A percentile compares a stretch with the other conserved stretches of the same genome.
Conservation (phyloP, 129 eudicot species). For the Lactuca sativa region DNA sequence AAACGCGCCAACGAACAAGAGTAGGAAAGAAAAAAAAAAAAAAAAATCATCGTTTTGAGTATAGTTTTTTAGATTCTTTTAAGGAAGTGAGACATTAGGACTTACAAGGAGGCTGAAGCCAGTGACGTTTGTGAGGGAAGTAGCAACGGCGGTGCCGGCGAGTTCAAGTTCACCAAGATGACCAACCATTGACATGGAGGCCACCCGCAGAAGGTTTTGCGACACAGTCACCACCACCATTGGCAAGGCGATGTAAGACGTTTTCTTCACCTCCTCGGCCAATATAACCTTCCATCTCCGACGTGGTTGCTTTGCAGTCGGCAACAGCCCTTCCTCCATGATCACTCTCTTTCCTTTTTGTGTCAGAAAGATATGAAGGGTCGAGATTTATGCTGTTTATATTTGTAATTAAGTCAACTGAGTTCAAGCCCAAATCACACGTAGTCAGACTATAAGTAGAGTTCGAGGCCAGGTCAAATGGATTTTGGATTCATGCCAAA, state of each 20-base stretch:
- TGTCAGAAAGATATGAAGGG: slow-evolving; percentile 15
- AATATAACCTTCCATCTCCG: slow-evolving; percentile 15
- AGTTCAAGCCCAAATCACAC: too few relatives aligned
- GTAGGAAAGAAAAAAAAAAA: not conserved
- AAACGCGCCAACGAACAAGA: too few relatives aligned
- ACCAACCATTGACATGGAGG: slow-evolving; percentile 70
- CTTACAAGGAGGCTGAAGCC: slow-evolving; percentile 67
- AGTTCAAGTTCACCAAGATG: slow-evolving; percentile 58
- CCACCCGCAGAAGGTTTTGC: slow-evolving; percentile 45
- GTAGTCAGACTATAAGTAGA: too few relatives aligned
- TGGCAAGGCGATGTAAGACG: slow-evolving; percentile 54
- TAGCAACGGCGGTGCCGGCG: slow-evolving; percentile 54
- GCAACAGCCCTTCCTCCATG: slow-evolving; percentile 33
- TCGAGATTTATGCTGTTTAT: too few relatives aligned
- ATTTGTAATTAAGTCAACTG: too few relatives aligned
- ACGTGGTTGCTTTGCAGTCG: not conserved
- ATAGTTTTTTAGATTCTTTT: too few relatives aligned
- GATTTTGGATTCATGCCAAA: too few relatives aligned
- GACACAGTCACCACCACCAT: slow-evolving; percentile 55
- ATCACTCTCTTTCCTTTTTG: slow-evolving; percentile 3
- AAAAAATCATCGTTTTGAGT: not conserved
- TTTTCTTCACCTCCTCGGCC: slow-evolving; percentile 50
- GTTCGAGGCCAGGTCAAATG: too few relatives aligned
- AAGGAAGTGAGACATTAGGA: not conserved
- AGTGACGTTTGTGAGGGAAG: slow-evolving; percentile 63